These are phyloP conservation scores for Anisodus tanguticus DNA, from an alignment of 257 asterid species.

Conservation along the genomic window DNA sequence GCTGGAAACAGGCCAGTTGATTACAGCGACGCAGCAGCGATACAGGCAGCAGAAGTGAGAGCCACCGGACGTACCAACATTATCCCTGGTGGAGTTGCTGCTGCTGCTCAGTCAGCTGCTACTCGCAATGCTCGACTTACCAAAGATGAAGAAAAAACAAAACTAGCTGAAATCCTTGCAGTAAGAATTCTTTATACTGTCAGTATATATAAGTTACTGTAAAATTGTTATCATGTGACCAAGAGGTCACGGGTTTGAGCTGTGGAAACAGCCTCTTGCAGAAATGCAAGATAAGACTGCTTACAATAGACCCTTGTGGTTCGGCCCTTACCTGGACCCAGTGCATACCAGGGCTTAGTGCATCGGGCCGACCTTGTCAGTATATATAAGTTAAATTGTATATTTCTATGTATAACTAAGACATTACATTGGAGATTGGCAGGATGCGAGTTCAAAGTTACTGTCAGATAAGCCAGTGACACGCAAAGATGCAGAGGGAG, in stretches of 20 bases:
- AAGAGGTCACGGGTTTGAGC: too few species aligned
- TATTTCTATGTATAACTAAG: not conserved
- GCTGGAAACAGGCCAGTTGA: slow-evolving; percentile 89
- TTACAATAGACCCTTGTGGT: too few species aligned
- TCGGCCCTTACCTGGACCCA: too few species aligned
- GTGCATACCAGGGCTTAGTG: too few species aligned
- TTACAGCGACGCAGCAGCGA: slow-evolving; percentile 95
- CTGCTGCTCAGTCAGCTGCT: slow-evolving; percentile 97
- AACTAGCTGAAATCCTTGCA: slow-evolving; percentile 72
- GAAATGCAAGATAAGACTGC: too few species aligned
- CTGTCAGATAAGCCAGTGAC: slow-evolving; percentile 90
- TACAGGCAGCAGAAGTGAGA: slow-evolving; percentile 97
- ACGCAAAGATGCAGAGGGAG: slow-evolving; percentile 95
- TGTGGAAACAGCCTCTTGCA: too few species aligned
- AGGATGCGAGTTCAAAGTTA: slow-evolving; percentile 88
- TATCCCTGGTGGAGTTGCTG: slow-evolving; percentile 96
- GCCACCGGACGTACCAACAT: slow-evolving; percentile 95
- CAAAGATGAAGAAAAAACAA: slow-evolving; percentile 88
- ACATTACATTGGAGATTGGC: slow-evolving; percentile 8
- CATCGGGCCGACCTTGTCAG: too few species aligned
- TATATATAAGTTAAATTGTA: too few species aligned
- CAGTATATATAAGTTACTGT: not conserved
- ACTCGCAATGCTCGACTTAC: slow-evolving; percentile 84
- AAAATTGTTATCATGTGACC: too few species aligned
- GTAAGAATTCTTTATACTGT: slow-evolving; percentile 32